These are phyloP conservation scores for Dioscorea zingiberensis DNA, from an alignment of 106 monocot genomes.

Conservation along the genomic window DNA sequence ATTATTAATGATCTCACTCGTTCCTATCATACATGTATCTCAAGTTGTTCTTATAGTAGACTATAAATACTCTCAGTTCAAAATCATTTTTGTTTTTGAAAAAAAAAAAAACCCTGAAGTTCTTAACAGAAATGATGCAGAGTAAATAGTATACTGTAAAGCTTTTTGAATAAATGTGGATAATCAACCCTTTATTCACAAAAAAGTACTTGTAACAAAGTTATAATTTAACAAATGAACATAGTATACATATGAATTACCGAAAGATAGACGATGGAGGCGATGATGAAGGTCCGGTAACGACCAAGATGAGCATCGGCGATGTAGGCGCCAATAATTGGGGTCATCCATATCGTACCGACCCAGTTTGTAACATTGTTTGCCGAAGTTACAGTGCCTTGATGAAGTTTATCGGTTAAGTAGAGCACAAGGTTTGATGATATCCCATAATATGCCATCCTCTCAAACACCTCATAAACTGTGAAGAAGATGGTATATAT, in stretches of 20 bases:
- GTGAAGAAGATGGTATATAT: neutral
- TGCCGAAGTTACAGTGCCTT: slow-evolving; percentile 67
- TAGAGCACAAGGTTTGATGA: slow-evolving; percentile 81
- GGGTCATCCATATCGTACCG: slow-evolving; percentile 82
- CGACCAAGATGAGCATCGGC: slow-evolving; percentile 89
- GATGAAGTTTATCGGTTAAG: slow-evolving; percentile 65
- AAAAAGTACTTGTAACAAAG: too few species aligned
- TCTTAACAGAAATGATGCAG: too few species aligned
- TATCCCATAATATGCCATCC: slow-evolving; percentile 88
- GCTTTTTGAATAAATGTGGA: too few species aligned
- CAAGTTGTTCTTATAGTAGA: too few species aligned
- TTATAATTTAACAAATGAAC: neutral
- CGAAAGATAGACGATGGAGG: slow-evolving; percentile 58
- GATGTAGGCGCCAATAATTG: slow-evolving; percentile 68
- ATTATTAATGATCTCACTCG: too few species aligned
- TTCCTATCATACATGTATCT: too few species aligned
- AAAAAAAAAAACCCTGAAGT: too few species aligned
- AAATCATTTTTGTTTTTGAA: too few species aligned
- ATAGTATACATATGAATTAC: slow-evolving; percentile 6
- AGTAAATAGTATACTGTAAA: too few species aligned
- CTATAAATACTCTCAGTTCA: too few species aligned
- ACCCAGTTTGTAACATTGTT: slow-evolving; percentile 95
- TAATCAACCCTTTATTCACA: too few species aligned
- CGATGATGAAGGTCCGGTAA: slow-evolving; percentile 71
- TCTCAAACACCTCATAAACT: slow-evolving; percentile 88